Base-by-base conservation (phyloP, 2,329 filamentous ascomycete genomes). In the Apiospora aurea region DNA sequence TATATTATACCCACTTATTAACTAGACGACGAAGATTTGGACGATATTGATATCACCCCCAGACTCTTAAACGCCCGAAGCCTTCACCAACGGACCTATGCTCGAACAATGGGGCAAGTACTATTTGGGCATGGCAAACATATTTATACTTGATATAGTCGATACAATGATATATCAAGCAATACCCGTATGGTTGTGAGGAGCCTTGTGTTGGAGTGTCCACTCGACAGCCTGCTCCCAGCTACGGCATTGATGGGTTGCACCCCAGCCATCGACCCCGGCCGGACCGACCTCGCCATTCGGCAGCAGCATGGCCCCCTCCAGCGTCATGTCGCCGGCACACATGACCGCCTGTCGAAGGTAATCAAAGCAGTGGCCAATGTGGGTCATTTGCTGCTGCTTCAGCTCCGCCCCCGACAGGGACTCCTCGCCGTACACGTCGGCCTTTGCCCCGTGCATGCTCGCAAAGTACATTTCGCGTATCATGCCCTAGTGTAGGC, bases 401-500 rank as follows among this genome's bases (percentile, higher is more conserved):
- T 24, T 46, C 66, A 57, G 51, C 51, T 57, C 18, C 14, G 51
- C n/a, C n/a, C 51, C 51, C n/a, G 51, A 21, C n/a, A 57, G 51
- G 16, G 2, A 4, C 51, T 57, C 51, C 51, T 57, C 51, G 51
- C 51, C 51, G 51, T 57, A 57, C 14, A 57, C 51, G 1, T 71
- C 72, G 38, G 74, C 73, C n/a, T 64, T 73, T 70, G 74, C 72
- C 10, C 72, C 43, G 24, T 71, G 73, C 2, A 81, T 70, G 16
- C n/a, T 29, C 18, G 74, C 76, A 13, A 78, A 76, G 73, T 79
- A 82, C 57, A 81, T 80, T 10, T 76, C 75, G 4, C 77, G 79
- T 76, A 82, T 81, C 78, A 81, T 81, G 73, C 79, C 79, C 78
- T 81, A 26, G 18, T 38, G 16, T 26, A 38, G n/a, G 8, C 7